Evolutionary conservation across 176 grass and related monocot genomes (phyloP), one percentile per base, ranked within the genome.

Genomic region (Oryza rufipogon): DNA sequence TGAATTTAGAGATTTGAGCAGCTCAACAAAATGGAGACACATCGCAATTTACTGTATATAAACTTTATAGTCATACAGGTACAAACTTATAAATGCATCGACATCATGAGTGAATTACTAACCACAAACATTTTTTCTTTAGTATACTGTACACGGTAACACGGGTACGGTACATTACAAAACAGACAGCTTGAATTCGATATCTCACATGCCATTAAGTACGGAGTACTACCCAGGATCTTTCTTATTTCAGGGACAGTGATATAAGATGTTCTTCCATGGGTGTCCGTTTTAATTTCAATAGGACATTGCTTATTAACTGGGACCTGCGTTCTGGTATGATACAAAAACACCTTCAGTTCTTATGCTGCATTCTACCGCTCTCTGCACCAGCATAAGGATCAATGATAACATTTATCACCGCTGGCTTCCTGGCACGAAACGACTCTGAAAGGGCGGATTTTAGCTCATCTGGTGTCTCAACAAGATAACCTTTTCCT

Each of bases 361-460:
- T 98, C 77, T 95, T 98, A 69, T 98, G 96, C 75, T 98, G 96
- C 89, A 98, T 79, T 78, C 96, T 95, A 64, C 96, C 96, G 8
- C 96, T 95, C 83, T 98, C 96, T 8, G 91, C 86, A 44, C 96
- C 93, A 0, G 93, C 93, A 46, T 93, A 98, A 42, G 96, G 93
- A 81, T 98, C 96, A 5, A 98, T 69, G 64, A 92, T 92, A 11
- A 93, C 87, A 64, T 95, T 98, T 46, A 98, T 88, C 56, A 98
- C 89, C 15, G 93, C 81, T 15, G 96, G 93, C 60, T 95, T 93
- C 81, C 89, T 71, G 13, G 87, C 87, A 36, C 32, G 20, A 30
- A 98, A 98, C 1, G 96, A 98, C 88, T 93, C 89, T 0, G 87
- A 87, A 12, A 95, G 87, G 36, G 93, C 89, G 23, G 83, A 88